These are phyloP conservation scores for Infundibulicybe gibba DNA, from an alignment of 768 basidiomycete species.

Conservation along the genomic window DNA sequence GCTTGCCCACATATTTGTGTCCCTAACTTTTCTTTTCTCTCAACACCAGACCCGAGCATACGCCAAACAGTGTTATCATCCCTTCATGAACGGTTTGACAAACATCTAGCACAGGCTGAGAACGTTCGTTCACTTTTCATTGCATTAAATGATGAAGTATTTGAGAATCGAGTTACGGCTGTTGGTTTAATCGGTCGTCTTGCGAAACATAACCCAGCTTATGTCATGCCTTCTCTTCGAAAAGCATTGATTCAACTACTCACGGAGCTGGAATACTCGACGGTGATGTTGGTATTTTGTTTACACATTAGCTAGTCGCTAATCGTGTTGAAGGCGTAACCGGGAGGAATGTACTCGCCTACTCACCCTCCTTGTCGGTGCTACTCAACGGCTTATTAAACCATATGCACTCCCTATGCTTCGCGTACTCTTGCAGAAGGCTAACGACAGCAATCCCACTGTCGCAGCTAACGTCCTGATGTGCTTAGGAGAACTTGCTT, in stretches of 20 bases:
- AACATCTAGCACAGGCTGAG: constrained; percentile 95
- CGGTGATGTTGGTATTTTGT: constrained; percentile 51
- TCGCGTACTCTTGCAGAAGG: constrained; percentile 87
- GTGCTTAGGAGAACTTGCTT: constrained; percentile 91
- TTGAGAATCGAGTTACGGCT: constrained; percentile 89
- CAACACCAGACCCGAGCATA: constrained; percentile 66
- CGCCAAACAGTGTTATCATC: constrained; percentile 82
- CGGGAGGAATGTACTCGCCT: constrained; percentile 92
- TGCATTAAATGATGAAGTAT: constrained; percentile 95
- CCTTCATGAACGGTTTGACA: constrained; percentile 92
- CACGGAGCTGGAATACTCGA: constrained; percentile 96
- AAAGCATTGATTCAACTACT: constrained; percentile 95
- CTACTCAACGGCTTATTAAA: constrained; percentile 91
- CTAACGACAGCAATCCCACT: constrained; percentile 77
- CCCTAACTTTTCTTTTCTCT: not conserved
- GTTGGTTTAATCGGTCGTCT: constrained; percentile 90
- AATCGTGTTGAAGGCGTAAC: constrained; percentile 50
- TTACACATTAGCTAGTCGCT: constrained; percentile 1
- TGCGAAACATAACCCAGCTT: constrained; percentile 94
- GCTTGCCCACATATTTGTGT: too few species aligned
- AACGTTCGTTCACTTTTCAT: constrained; percentile 98
- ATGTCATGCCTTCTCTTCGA: constrained; percentile 95
- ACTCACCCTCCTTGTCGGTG: constrained; percentile 84
- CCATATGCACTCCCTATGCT: constrained; percentile 95
- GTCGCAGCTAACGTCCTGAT: constrained; percentile 92